phyloP scores from a whole-genome alignment of 768 basidiomycete genomes.

The Cyclocybe aegerita region DNA sequence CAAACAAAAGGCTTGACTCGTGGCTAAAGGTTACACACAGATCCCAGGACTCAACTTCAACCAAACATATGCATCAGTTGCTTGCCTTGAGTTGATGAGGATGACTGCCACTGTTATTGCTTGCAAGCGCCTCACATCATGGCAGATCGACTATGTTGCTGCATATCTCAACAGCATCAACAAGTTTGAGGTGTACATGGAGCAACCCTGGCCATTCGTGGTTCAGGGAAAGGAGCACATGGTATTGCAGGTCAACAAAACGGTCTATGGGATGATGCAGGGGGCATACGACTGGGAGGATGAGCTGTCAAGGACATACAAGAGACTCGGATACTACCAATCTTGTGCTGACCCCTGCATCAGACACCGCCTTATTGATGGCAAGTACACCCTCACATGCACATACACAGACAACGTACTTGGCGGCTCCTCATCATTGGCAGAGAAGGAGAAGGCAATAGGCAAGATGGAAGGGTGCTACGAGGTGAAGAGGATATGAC shows the following conservation, averaged over 20 bases:
- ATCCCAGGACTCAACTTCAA: slow-evolving; percentile 10
- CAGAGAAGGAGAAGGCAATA: slow-evolving; percentile 4
- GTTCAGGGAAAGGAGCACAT: slow-evolving; percentile 10
- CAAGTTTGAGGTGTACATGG: slow-evolving; percentile 2
- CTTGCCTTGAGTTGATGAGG: slow-evolving; percentile 4
- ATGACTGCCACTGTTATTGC: slow-evolving; percentile 8
- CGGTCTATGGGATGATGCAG: slow-evolving; percentile 18
- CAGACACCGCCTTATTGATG: background rate
- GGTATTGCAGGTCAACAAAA: slow-evolving; percentile 22
- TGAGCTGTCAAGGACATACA: background rate
- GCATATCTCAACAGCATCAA: slow-evolving; percentile 10
- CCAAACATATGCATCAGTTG: slow-evolving; percentile 12
- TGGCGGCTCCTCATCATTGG: slow-evolving; percentile 8
- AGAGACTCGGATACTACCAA: background rate
- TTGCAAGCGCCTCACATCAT: background rate
- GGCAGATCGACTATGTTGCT: slow-evolving; percentile 11
- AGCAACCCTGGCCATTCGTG: no score
- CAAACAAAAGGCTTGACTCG: slow-evolving; percentile 5
- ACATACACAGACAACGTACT: slow-evolving; percentile 16
- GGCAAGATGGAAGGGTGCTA: slow-evolving; percentile 4
- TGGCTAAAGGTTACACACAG: slow-evolving; percentile 7
- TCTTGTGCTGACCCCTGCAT: slow-evolving; percentile 23
- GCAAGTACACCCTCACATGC: slow-evolving; percentile 13
- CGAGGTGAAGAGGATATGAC: slow-evolving; percentile 9
- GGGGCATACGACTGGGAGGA: slow-evolving; percentile 12